Percentiles rank a stretch among this genome's conserved stretches.
phyloP scores from a whole-genome alignment of 768 basidiomycete genomes.

The Crassisporium funariophilum region DNA sequence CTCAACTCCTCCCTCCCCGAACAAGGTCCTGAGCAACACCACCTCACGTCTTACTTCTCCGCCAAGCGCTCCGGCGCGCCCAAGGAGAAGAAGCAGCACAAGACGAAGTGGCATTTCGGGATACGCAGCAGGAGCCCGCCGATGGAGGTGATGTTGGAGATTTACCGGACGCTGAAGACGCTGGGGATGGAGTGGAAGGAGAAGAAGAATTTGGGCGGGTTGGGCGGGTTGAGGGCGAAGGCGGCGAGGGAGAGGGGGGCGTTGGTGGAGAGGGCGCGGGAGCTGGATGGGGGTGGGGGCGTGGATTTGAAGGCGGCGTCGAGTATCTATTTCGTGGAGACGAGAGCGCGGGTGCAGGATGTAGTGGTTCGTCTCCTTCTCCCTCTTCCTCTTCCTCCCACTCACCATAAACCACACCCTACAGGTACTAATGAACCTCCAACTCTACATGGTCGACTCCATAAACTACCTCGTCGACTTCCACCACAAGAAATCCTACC shows the following conservation, averaged over 20 bases:
- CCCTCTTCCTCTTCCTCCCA: not conserved
- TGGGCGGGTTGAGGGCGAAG: constrained; percentile 55
- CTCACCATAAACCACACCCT: constrained; percentile 1
- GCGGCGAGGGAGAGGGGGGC: constrained; percentile 31
- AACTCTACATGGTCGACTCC: constrained; percentile 94
- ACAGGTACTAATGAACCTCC: constrained; percentile 95
- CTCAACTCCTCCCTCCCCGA: constrained; percentile 82
- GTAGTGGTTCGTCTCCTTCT: constrained; percentile 71
- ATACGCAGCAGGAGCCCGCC: constrained; percentile 93
- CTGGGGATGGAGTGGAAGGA: constrained; percentile 98
- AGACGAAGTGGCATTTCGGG: constrained; percentile 97
- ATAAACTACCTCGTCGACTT: constrained; percentile 98
- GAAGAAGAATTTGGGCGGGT: constrained; percentile 76
- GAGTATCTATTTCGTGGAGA: constrained; percentile 91
- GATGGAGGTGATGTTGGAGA: constrained; percentile 99
- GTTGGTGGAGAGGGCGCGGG: constrained; percentile 62
- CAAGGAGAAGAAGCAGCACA: constrained; percentile 68
- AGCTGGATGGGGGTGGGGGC: constrained; percentile 58
- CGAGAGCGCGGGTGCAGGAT: constrained; percentile 84
- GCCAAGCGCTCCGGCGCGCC: constrained; percentile 51
- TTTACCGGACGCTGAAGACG: constrained; percentile 87
- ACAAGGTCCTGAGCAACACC: constrained; percentile 61
- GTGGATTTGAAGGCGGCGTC: constrained; percentile 72
- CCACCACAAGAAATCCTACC: constrained; percentile 94
- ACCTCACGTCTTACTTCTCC: constrained; percentile 68